Base-by-base conservation (phyloP, 345 rosid species). In the Sisymbrium altissimum region DNA sequence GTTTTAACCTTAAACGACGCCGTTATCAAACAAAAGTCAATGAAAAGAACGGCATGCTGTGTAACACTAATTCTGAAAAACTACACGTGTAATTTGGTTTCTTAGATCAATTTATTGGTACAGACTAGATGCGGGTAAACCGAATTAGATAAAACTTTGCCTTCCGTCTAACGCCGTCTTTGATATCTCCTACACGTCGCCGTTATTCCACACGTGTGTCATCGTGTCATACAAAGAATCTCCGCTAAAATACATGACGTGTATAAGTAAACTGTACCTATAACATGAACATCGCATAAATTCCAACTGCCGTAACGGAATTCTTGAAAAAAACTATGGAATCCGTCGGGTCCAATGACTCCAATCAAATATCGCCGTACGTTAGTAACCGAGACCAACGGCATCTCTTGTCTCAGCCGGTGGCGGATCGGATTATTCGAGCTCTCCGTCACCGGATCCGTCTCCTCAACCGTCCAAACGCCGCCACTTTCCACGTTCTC, bases 361-460 rank as follows among this genome's bases (percentile, higher is more conserved):
- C 93, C 17, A 77, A 54, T 70, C 82, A 87, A 2, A 9, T 83
- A 0, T 32, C 81, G 0, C 61, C 83, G 3, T 46, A 61, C 63
- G 62, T 3, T 8, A 68, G 23, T 33, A 32, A 36, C 57, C 75
- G 29, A 32, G 64, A 75, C 57, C 57, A 75, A 50, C 63, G 48
- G 1, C 68, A 68, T 52, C 35, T 68, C 62, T 64, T 83, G 5
- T 60, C 81, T 68, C 88, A 88, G 36, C 89, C 87, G 0, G 68
- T 88, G 5, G 71, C 87, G 0, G 92, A 88, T 62, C 70, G 98
- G 5, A 89, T 93, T 0, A 48, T 65, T 41, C 84, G 98, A 2
- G 97, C 98, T 27, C 82, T 88, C 44, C 87, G 81, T 71, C 92
- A 93, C 66, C 86, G 60, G 6, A 83, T 91, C 40, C 88, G 70